Percentiles rank a stretch among this genome's conserved stretches.
phyloP scores from a whole-genome alignment of 257 asterid genomes.

The Forsythia suspensa region DNA sequence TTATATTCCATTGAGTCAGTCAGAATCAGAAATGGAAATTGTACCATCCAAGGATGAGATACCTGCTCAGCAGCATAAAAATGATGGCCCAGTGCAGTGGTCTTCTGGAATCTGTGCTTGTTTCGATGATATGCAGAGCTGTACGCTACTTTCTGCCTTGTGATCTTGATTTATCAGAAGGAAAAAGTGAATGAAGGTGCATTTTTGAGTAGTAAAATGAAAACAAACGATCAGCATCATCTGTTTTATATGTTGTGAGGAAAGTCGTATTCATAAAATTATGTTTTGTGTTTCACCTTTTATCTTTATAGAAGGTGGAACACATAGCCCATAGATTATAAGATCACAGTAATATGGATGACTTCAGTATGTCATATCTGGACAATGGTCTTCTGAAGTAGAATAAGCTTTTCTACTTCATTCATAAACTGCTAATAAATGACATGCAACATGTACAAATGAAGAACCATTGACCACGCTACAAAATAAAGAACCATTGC shows the following conservation, averaged over 20 bases:
- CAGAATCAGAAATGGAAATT: constrained; percentile 51
- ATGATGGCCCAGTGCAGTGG: constrained; percentile 61
- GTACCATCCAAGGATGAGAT: constrained; percentile 34
- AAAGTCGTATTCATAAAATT: constrained; percentile 5
- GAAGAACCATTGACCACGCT: neutral
- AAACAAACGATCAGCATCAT: constrained; percentile 17
- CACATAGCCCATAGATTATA: neutral
- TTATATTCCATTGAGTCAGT: constrained; percentile 69
- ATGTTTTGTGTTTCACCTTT: neutral
- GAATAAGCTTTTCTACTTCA: neutral
- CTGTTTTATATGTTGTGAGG: constrained; percentile 12
- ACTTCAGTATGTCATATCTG: neutral
- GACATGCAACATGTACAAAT: neutral
- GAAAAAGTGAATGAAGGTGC: constrained; percentile 60
- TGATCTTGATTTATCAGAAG: constrained; percentile 62
- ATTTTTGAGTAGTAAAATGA: constrained; percentile 33
- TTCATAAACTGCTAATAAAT: neutral
- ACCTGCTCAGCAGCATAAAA: constrained; percentile 31
- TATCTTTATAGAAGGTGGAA: neutral
- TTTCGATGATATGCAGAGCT: constrained; percentile 92
- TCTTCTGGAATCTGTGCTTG: constrained; percentile 98
- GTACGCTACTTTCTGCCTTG: constrained; percentile 71
- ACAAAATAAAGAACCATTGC: neutral
- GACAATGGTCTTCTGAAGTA: neutral
- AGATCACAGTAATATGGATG: neutral